Percentiles rank a stretch among this genome's conserved stretches.
Evolutionary conservation across 768 basidiomycete genomes (phyloP).

Genomic region (Lactifluus pinguis): DNA sequence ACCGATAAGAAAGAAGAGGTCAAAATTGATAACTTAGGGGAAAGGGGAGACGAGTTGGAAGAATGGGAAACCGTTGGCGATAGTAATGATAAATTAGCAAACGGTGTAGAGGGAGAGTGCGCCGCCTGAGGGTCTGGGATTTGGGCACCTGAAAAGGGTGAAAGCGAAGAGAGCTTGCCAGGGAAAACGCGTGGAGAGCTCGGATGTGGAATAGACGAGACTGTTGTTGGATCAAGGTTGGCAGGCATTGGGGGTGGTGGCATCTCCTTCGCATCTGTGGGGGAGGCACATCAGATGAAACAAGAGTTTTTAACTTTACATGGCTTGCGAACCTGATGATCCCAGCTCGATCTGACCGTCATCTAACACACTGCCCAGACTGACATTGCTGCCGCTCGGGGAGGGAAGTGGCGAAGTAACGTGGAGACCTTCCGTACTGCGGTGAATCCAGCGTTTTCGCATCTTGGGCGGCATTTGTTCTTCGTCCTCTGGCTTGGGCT

Average conservation of each 20-base stretch:
- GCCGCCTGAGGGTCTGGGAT: conserved; percentile 5
- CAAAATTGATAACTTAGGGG: conserved; percentile 21
- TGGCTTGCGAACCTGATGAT: conserved; percentile 16
- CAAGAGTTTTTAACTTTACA: background rate
- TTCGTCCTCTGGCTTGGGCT: conserved; percentile 10
- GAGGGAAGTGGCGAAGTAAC: conserved; percentile 14
- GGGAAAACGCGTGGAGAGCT: conserved; percentile 12
- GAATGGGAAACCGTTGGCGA: conserved; percentile 24
- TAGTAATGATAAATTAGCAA: conserved; percentile 44
- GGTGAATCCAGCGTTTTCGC: conserved; percentile 21
- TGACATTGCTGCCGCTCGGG: conserved; percentile 17
- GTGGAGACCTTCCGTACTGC: conserved; percentile 16
- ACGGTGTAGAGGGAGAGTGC: conserved; percentile 29
- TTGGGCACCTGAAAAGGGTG: background rate
- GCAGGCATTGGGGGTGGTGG: conserved; percentile 46
- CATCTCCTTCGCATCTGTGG: conserved; percentile 33
- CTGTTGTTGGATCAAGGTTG: conserved; percentile 33
- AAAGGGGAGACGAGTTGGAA: conserved; percentile 18
- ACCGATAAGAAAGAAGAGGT: conserved; percentile 8
- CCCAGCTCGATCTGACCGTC: conserved; percentile 20
- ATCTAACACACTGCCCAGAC: conserved; percentile 18
- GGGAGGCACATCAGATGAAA: background rate
- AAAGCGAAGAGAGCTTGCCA: conserved; percentile 4
- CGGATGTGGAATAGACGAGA: conserved; percentile 22
- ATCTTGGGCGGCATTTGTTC: conserved; percentile 19